These are phyloP conservation scores for Fusarium sp. DNA, from an alignment of 2,329 filamentous ascomycete species.

Conservation along the genomic window DNA sequence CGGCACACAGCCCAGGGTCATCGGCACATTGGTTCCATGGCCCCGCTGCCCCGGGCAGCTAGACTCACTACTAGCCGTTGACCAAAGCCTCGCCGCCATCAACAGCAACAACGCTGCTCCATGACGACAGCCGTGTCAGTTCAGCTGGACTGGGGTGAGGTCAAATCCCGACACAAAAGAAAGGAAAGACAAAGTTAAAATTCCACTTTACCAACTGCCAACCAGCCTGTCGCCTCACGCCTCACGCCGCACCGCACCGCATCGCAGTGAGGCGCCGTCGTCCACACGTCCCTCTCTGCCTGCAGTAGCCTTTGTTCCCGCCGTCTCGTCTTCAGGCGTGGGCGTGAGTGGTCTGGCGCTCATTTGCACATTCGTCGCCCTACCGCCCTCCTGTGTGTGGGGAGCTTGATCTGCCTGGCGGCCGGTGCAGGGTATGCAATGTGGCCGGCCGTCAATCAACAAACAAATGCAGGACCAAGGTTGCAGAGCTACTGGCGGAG, in stretches of 20 bases:
- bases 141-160: constrained; percentile 38
- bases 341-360: constrained; percentile 1
- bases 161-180: constrained; percentile 3
- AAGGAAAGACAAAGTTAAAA: constrained; percentile 3
- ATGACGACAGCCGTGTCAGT: constrained; percentile 35
- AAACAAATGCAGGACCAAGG: constrained; percentile 5
- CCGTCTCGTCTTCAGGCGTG: constrained; percentile 2
- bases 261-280: background rate
- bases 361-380: background rate
- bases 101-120: constrained; percentile 6
- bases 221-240: background rate
- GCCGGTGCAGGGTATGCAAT: constrained; percentile 2
- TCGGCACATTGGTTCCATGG: background rate
- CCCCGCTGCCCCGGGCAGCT: background rate
- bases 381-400: background rate
- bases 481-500: constrained; percentile 14
- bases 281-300: background rate
- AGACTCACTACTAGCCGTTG: background rate
- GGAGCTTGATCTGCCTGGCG: background rate
- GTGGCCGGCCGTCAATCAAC: background rate
- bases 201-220: constrained; percentile 1
- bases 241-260: background rate
- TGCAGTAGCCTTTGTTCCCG: background rate
- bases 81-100: constrained; percentile 10
- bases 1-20: background rate